Evolutionary conservation across 176 grass and related monocot species (phyloP), one percentile per base, ranked within the genome.

Genomic region (Oryza nivara): DNA sequence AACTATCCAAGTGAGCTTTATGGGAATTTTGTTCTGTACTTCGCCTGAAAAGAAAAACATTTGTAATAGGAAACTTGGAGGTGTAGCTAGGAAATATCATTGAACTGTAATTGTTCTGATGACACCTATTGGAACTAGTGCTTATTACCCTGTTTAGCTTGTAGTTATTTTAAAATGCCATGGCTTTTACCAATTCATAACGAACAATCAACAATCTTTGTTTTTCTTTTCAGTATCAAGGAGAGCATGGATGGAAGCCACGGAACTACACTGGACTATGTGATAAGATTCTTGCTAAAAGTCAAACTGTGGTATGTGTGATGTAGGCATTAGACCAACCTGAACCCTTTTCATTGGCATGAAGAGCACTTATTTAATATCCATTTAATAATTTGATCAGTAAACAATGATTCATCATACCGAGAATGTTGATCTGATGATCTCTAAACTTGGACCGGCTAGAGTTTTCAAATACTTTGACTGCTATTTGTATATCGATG

Each of bases 241-340:
- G 96, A 64, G 91, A 94, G 74, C 25, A 89, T 87, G 96, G 93
- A 77, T 98, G 96, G 96, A 93, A 88, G 68, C 96, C 96, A 36
- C 82, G 90, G 89, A 89, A 82, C 72, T 98, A 98, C 80, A 89
- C 91, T 76, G 96, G 93, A 72, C 49, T 98, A 43, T 98, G 96
- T 87, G 96, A 98, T 64, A 98, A 94, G 71, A 93, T 98, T 61
- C 96, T 98, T 81, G 89, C 93, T 73, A 98, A 98, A 95, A 95
- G 91, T 70, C 96, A 98, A 90, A 95, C 89, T 83, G 87, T 98
- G 93, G 96, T 98, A 96, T 74, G 93, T 88, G 13, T 77, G 48
- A 82, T 88, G 16, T 77, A 30, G 75, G 67, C 78, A 75, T 30
- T 67, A 85, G 11, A 63, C 43, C 22, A 48, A 48, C 20, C 54